Percentiles rank a stretch among this genome's conserved stretches.
These are phyloP conservation scores for Chaetomium globosum DNA, from an alignment of 2,329 filamentous ascomycete species.

Conservation along the genomic window DNA sequence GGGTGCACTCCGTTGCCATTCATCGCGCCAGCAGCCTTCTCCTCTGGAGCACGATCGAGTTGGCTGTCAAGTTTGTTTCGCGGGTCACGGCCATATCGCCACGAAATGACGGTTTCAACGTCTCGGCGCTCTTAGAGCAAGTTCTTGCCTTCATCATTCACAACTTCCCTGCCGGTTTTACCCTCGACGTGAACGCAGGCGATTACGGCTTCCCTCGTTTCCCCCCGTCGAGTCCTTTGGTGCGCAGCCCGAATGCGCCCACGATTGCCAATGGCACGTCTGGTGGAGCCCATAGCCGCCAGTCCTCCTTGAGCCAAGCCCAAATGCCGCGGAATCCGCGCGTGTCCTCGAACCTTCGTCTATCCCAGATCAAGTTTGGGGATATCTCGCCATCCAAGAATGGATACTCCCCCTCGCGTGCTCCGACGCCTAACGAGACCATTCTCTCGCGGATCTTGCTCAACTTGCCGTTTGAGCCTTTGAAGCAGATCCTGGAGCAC, in stretches of 20 bases:
- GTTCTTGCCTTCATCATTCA: constrained; percentile 54
- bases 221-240: constrained; percentile 25
- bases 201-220: constrained; percentile 38
- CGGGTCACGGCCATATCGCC: constrained; percentile 34
- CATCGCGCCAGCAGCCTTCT: constrained; percentile 37
- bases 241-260: constrained; percentile 21
- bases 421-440: constrained; percentile 44
- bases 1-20: constrained; percentile 30
- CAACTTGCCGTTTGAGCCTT: constrained; percentile 67
- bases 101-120: constrained; percentile 44
- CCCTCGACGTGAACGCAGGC: constrained; percentile 50
- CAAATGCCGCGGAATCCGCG: constrained; percentile 31
- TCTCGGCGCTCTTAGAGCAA: constrained; percentile 51
- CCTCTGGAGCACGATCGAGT: constrained; percentile 38
- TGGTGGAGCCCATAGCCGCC: constrained; percentile 28
- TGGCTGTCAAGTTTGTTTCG: constrained; percentile 40
- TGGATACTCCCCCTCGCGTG: constrained; percentile 38
- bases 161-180: constrained; percentile 56
- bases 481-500: constrained; percentile 68
- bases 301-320: constrained; percentile 26
- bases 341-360: constrained; percentile 33
- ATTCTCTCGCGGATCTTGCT: constrained; percentile 68
- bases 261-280: constrained; percentile 32
- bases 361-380: constrained; percentile 40
- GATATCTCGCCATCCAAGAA: constrained; percentile 37